Evolutionary conservation across 2,329 filamentous ascomycete species (phyloP).

Genomic region (Aspergillus sp.): DNA sequence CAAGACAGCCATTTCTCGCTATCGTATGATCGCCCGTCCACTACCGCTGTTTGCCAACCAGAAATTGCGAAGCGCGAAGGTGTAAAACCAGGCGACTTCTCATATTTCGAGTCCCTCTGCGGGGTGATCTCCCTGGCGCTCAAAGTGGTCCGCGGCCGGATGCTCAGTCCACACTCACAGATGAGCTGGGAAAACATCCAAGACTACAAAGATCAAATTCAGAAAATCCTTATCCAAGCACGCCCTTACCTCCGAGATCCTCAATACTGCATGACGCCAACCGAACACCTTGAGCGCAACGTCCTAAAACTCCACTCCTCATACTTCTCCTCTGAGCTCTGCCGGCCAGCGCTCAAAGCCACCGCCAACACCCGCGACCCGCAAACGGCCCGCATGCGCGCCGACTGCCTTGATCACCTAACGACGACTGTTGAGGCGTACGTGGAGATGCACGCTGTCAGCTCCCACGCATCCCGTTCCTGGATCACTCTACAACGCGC

Average conservation of each 20-base stretch:
- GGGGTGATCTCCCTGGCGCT: constrained; percentile 54
- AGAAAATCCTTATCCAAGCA: constrained; percentile 58
- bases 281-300: constrained; percentile 60
- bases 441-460: constrained; percentile 53
- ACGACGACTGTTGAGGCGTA: constrained; percentile 60
- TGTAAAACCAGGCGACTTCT: constrained; percentile 49
- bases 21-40: constrained; percentile 61
- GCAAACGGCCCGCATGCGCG: constrained; percentile 43
- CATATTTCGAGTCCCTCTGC: constrained; percentile 60
- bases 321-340: constrained; percentile 63
- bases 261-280: constrained; percentile 40
- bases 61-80: constrained; percentile 51
- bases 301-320: constrained; percentile 62
- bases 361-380: constrained; percentile 45
- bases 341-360: constrained; percentile 59
- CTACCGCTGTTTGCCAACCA: constrained; percentile 53
- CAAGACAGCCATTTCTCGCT: constrained; percentile 64
- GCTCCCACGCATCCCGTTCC: constrained; percentile 44
- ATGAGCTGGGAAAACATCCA: constrained; percentile 56
- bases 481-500: constrained; percentile 50
- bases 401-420: constrained; percentile 57
- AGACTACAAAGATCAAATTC: constrained; percentile 57
- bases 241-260: constrained; percentile 57
- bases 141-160: constrained; percentile 60
- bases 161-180: constrained; percentile 53